Evolutionary conservation across 176 grass and related monocot species (phyloP), one percentile per base, ranked within the genome.

Genomic region (Tillandsia leiboldiana): DNA sequence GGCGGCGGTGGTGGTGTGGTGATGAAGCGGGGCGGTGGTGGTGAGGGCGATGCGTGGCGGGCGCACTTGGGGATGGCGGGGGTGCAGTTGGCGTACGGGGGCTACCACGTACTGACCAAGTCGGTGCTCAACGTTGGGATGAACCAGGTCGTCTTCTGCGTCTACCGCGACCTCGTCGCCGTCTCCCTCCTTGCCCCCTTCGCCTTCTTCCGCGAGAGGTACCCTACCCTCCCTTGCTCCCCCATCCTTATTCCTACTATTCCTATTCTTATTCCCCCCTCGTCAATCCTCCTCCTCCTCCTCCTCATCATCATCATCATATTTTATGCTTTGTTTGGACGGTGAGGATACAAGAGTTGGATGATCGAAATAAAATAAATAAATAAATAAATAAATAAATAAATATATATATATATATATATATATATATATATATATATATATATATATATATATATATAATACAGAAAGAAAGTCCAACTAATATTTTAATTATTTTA

Each of bases 41-140:
- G 72, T 85, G 86, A 81, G 80, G 67, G 80, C 75, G 82, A 85
- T 79, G 86, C 83, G 52, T 83, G 84, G 86, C 63, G 84, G 69
- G 93, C 94, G 72, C 94, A 97, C 82, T 66, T 84, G 33, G 94
- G 51, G 27, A 97, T 97, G 94, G 94, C 77, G 64, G 75, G 87
- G 84, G 75, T 78, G 11, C 89, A 92, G 89, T 9, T 90, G 61
- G 72, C 85, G 73, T 92, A 97, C 72, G 94, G 94, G 56, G 82
- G 79, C 47, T 97, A 97, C 94, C 89, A 93, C 63, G 94, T 97
- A 73, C 83, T 97, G 73, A 97, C 94, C 81, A 97, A 97, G 78
- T 92, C 94, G 70, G 89, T 97, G 23, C 89, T 97, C 79, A 83
- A 97, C 72, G 89, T 92, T 53, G 94, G 94, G 70, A 97, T 97